Conservation (phyloP, 495 filamentous ascomycete species). For the Trichoderma gamsii region DNA sequence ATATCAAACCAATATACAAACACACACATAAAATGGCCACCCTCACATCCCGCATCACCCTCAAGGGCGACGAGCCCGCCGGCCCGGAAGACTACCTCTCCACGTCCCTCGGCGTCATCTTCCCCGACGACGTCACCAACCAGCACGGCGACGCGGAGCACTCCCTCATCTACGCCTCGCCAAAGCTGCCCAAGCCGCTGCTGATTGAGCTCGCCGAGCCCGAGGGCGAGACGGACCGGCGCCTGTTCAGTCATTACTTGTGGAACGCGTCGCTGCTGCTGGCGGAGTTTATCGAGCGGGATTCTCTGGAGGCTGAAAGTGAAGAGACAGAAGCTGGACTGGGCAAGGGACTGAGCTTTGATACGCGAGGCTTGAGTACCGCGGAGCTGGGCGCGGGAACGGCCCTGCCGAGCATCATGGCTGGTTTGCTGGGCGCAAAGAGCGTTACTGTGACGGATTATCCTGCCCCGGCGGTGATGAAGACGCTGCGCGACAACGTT, state of each 20-base stretch:
- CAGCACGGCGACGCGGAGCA: conserved; percentile 70
- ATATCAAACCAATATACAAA: background rate
- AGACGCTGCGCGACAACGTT: conserved; percentile 58
- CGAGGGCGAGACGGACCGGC: conserved; percentile 48
- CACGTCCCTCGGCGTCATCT: conserved; percentile 60
- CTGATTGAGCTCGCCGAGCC: conserved; percentile 51
- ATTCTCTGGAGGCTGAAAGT: conserved; percentile 22
- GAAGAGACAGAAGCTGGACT: conserved; percentile 7
- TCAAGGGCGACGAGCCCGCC: conserved; percentile 25
- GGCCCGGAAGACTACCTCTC: conserved; percentile 62
- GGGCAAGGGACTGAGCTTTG: conserved; percentile 22
- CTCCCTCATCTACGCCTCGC: conserved; percentile 60
- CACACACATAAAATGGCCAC: background rate
- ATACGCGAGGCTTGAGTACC: conserved; percentile 34
- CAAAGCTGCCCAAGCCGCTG: conserved; percentile 40
- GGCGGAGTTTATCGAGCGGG: conserved; percentile 59
- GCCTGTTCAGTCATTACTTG: conserved; percentile 73
- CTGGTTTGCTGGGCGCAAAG: conserved; percentile 55
- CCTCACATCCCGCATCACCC: conserved; percentile 39
- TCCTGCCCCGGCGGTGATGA: conserved; percentile 57
- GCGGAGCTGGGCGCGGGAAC: conserved; percentile 61
- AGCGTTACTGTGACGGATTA: conserved; percentile 70
- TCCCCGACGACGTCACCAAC: conserved; percentile 66
- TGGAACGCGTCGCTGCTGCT: conserved; percentile 79
- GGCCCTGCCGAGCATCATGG: conserved; percentile 66